Evolutionary conservation across 257 asterid genomes (phyloP).

Genomic region (Anisodus acutangulus): DNA sequence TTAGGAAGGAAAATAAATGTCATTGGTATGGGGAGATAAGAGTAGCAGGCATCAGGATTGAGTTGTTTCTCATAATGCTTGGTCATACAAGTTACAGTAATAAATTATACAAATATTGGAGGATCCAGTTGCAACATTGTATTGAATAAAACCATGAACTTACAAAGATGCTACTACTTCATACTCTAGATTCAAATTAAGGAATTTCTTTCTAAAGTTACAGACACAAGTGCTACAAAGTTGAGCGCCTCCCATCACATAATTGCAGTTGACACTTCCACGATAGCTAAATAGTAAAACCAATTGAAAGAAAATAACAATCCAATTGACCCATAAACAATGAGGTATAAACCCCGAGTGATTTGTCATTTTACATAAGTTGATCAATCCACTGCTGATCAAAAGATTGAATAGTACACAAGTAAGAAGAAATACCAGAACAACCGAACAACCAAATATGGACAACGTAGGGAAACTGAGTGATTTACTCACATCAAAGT

Average conservation of each 20-base stretch:
- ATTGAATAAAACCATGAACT: not conserved
- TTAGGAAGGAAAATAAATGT: no score
- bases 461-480: not conserved
- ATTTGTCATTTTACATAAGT: constrained; percentile 15
- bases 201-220: not conserved
- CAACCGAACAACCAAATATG: not conserved
- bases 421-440: not conserved
- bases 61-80: not conserved
- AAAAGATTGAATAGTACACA: not conserved
- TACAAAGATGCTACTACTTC: not conserved
- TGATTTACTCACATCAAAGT: not conserved
- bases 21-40: no score
- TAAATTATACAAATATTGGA: not conserved
- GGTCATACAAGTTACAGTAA: no score
- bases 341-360: not conserved
- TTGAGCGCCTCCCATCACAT: not conserved
- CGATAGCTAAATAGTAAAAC: not conserved
- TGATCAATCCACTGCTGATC: not conserved
- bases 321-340: not conserved
- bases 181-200: not conserved
- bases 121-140: not conserved
- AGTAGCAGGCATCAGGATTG: not conserved
- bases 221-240: not conserved
- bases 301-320: constrained; percentile 14
- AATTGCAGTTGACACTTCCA: not conserved